Percentiles rank a stretch among this genome's conserved stretches.
phyloP scores from a whole-genome alignment of 768 basidiomycete genomes.

The Mycena metata region DNA sequence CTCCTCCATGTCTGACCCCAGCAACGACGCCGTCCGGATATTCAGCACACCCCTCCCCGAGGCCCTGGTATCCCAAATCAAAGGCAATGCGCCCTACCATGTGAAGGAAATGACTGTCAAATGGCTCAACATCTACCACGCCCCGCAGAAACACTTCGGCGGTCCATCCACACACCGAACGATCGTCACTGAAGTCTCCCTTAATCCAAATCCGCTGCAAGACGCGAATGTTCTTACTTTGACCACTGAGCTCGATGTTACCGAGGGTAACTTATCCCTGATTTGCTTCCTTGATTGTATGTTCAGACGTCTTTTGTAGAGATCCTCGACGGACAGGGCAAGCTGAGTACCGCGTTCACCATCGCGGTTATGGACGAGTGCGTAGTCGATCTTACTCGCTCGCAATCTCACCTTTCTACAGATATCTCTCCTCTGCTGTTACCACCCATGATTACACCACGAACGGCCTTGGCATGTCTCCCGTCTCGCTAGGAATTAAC shows the following conservation, averaged over 20 bases:
- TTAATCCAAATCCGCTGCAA: constrained; percentile 20
- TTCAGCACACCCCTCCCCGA: constrained; percentile 41
- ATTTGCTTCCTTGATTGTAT: no score
- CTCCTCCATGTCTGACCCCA: no score
- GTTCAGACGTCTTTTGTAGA: no score
- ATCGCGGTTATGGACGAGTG: constrained; percentile 64
- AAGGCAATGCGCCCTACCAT: constrained; percentile 52
- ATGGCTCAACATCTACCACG: constrained; percentile 52
- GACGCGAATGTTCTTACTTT: constrained; percentile 41
- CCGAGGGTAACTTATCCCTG: constrained; percentile 52
- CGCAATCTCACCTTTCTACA: constrained; percentile 36
- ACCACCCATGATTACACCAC: constrained; percentile 49
- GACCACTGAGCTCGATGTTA: constrained; percentile 58
- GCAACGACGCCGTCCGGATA: constrained; percentile 24
- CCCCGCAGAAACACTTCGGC: constrained; percentile 38
- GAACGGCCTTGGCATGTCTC: constrained; percentile 45
- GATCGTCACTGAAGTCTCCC: constrained; percentile 30
- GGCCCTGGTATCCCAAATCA: constrained; percentile 44
- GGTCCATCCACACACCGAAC: constrained; percentile 8
- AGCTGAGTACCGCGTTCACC: constrained; percentile 58
- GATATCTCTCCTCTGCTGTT: constrained; percentile 59
- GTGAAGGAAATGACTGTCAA: constrained; percentile 55
- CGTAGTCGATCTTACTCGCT: constrained; percentile 26
- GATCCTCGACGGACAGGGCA: constrained; percentile 56
- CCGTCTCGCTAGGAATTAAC: constrained; percentile 63